A percentile compares a stretch with the other conserved stretches of the same genome.
These are phyloP conservation scores for Aspergillus thermomutatus DNA, from an alignment of 2,329 filamentous ascomycete species.

Conservation along the genomic window DNA sequence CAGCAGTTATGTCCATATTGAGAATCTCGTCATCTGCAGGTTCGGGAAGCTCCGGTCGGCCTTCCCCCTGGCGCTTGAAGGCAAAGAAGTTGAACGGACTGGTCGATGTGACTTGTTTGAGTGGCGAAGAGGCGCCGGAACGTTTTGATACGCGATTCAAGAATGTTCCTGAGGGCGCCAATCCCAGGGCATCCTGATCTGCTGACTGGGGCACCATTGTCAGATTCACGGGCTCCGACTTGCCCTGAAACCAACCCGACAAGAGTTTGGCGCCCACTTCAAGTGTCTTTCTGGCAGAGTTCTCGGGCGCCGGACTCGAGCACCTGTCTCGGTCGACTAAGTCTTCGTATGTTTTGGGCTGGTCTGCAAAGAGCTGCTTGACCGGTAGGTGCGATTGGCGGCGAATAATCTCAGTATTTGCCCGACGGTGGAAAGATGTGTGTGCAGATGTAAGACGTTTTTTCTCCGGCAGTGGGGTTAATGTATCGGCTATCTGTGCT, in stretches of 20 bases:
- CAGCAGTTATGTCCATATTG: conserved; percentile 52
- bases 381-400: conserved; percentile 19
- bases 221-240: conserved; percentile 49
- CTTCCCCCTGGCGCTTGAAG: conserved; percentile 31
- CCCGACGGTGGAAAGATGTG: conserved; percentile 29
- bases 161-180: conserved; percentile 7
- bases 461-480: conserved; percentile 12
- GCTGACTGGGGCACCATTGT: conserved; percentile 27
- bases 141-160: conserved; percentile 25
- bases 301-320: conserved; percentile 20
- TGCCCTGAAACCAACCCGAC: conserved; percentile 53
- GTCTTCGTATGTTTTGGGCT: conserved; percentile 22
- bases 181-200: conserved; percentile 10
- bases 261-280: conserved; percentile 36
- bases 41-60: conserved; percentile 27
- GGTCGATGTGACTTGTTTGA: conserved; percentile 33
- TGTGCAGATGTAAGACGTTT: conserved; percentile 12
- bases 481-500: conserved; percentile 14
- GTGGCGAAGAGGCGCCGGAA: conserved; percentile 27
- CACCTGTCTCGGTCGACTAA: conserved; percentile 12
- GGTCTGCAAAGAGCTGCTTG: conserved; percentile 23
- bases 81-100: conserved; percentile 44
- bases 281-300: conserved; percentile 27
- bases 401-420: conserved; percentile 33
- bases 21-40: conserved; percentile 52